These are phyloP conservation scores for Geranium rotundifolium DNA, from an alignment of 345 rosid genomes.

Conservation along the genomic window DNA sequence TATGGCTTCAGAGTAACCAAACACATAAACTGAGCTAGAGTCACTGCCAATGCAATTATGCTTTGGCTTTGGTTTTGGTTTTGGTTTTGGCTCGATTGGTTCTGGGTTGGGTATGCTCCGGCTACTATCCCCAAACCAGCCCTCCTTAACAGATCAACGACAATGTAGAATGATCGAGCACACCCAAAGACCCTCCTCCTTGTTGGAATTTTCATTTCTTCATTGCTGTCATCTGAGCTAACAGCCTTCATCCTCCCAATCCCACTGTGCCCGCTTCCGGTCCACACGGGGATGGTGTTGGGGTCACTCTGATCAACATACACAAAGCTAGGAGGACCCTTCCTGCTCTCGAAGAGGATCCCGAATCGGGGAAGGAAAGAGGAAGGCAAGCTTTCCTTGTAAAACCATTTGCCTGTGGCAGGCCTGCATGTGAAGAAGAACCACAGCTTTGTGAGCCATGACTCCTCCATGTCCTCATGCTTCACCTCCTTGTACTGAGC, in stretches of 20 bases:
- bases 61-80: slow-evolving; percentile 14
- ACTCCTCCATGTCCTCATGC: slow-evolving; percentile 9
- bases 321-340: slow-evolving; percentile 35
- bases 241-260: slow-evolving; percentile 41
- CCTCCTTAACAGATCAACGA: background rate
- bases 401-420: slow-evolving; percentile 38
- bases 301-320: slow-evolving; percentile 26
- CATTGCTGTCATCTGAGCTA: slow-evolving; percentile 36
- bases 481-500: slow-evolving; percentile 37
- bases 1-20: slow-evolving; percentile 19
- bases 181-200: slow-evolving; percentile 23
- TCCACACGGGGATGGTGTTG: slow-evolving; percentile 25
- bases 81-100: too few species aligned
- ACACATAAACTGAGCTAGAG: slow-evolving; percentile 24
- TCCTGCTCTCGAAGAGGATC: slow-evolving; percentile 31
- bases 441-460: slow-evolving; percentile 26
- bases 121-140: slow-evolving; percentile 28
- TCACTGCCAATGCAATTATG: slow-evolving; percentile 29
- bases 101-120: slow-evolving; percentile 20
- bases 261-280: slow-evolving; percentile 29
- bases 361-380: slow-evolving; percentile 28
- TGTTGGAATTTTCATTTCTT: slow-evolving; percentile 20
- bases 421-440: slow-evolving; percentile 24
- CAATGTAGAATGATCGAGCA: slow-evolving; percentile 18
- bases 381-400: slow-evolving; percentile 29